Percentiles rank a stretch among this genome's conserved stretches.
These are phyloP conservation scores for Trifolium dubium DNA, from an alignment of 306 rosid species.

Conservation along the genomic window DNA sequence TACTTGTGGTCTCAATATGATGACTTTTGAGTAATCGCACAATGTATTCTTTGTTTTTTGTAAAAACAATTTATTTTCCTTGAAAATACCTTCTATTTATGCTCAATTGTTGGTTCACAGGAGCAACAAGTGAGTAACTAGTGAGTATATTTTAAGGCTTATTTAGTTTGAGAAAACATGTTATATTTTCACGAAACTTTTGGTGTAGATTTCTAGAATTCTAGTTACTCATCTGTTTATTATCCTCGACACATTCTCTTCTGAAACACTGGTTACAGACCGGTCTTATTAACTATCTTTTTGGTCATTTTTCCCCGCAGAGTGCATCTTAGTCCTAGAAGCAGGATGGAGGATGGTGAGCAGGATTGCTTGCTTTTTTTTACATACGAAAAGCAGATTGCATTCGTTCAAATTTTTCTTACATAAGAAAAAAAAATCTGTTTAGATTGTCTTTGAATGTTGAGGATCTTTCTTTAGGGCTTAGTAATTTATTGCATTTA, in stretches of 20 bases:
- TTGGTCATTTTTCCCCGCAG: not conserved
- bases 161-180: slow-evolving; percentile 3
- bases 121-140: not conserved
- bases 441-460: slow-evolving; percentile 1
- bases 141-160: not conserved
- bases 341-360: slow-evolving; percentile 7
- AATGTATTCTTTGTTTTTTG: not conserved
- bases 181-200: not conserved
- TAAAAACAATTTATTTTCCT: not conserved
- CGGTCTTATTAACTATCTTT: not conserved
- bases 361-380: not conserved
- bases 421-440: not conserved
- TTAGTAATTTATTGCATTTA: slow-evolving; percentile 9
- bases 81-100: slow-evolving; percentile 14
- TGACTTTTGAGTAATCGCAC: not conserved
- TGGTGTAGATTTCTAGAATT: not conserved
- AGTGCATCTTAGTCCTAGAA: slow-evolving; percentile 5
- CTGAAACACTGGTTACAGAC: not conserved
- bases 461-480: not conserved
- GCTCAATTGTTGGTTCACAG: not conserved
- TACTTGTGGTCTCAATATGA: slow-evolving; percentile 1
- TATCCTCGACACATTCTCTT: slow-evolving; percentile 15
- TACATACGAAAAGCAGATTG: no score
- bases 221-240: not conserved
- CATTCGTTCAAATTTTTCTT: not conserved